Percentiles rank a stretch among this genome's conserved stretches.
Conservation (phyloP, 441 rosid genomes). For the Jatropha podagrica region DNA sequence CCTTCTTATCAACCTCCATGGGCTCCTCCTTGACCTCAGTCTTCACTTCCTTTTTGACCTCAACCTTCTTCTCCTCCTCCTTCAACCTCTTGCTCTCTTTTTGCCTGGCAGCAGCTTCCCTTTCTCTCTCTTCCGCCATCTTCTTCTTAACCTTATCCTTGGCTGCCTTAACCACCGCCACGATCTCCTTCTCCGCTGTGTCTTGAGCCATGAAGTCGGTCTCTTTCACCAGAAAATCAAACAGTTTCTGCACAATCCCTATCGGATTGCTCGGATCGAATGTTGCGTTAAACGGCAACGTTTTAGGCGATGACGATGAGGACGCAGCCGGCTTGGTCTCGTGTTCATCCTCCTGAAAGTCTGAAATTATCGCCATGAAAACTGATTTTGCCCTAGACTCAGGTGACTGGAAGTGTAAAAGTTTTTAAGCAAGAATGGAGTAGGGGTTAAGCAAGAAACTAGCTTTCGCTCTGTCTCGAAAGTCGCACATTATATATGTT, state of each 20-base stretch:
- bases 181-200: conserved; percentile 60
- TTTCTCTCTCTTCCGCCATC: conserved; percentile 25
- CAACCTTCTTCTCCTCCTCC: conserved; percentile 12
- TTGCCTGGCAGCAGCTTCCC: conserved; percentile 25
- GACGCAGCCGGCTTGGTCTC: conserved; percentile 35
- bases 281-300: conserved; percentile 41
- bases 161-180: conserved; percentile 44
- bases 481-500: not conserved
- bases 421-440: not conserved
- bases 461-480: not conserved
- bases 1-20: conserved; percentile 21
- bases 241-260: conserved; percentile 54
- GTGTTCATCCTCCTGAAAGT: conserved; percentile 50
- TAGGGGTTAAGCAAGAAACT: not conserved
- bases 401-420: conserved; percentile 6
- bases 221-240: conserved; percentile 63
- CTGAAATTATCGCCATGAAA: conserved; percentile 84
- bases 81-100: conserved; percentile 22
- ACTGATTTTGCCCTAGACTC: not conserved
- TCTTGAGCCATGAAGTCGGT: conserved; percentile 57
- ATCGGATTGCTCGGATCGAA: conserved; percentile 66
- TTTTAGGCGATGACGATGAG: conserved; percentile 30
- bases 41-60: conserved; percentile 21
- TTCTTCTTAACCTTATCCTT: conserved; percentile 53
- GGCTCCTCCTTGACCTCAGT: conserved; percentile 6